Evolutionary conservation across 257 asterid species (phyloP), one percentile per base, ranked within the genome.

Genomic region (Marsdenia floribunda): DNA sequence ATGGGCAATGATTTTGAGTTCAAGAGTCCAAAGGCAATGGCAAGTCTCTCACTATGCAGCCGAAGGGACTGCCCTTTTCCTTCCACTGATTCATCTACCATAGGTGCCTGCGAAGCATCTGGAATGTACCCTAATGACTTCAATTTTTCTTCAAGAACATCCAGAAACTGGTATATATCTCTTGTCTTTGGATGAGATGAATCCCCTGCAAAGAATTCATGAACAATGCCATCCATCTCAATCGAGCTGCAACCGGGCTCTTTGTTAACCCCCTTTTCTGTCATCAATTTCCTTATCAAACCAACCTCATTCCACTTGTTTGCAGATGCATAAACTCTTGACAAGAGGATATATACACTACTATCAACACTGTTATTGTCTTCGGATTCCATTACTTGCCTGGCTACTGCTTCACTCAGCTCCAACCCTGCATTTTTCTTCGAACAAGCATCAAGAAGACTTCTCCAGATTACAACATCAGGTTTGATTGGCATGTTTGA

Each of bases 181-280:
- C 63, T 70, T 2, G 82, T 83, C 40, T 72, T 80, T 33, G 93
- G 87, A 87, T 90, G 96, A 75, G 88, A 79, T 22, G 89, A 76
- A 58, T 92, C 94, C 26, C 97, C 97, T 18, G 96, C 92, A 3
- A 88, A 86, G 63, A 92, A 90, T 63, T 92, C 97, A 55, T 92
- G 93, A 60, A 76, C 78, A 54, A 74, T 15, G 21, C 97, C 96
- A 71, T 85, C 82, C 35, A 89, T 81, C 79, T 92, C 98, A 6
- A 87, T 81, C 40, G 83, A 73, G 79, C 91, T 89, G 53, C 97
- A 90, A 1, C 98, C 98, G 0, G 97, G 98, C 70, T 88, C 88
- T 79, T 89, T 92, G 42, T 71, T 73, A 52, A 90, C 74, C 3
- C 96, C 96, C 73, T 85, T 86, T 6, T 89, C 96, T 0, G 74